phyloP scores from a whole-genome alignment of 2,329 filamentous ascomycete species.

The Fonsecaea pugnacius region DNA sequence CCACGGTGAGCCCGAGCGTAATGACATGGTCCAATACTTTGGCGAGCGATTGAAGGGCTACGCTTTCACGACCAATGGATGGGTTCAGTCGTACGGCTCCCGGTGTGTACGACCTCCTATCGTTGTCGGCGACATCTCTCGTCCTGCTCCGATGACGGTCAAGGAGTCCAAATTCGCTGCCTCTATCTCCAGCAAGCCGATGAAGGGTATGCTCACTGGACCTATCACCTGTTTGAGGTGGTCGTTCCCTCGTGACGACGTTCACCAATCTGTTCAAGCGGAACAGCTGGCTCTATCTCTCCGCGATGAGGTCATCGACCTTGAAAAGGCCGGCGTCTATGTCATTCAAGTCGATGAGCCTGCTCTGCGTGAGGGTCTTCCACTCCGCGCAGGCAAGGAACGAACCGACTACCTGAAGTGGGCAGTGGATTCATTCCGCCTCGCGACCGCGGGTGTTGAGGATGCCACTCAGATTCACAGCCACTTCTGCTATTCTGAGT shows the following conservation, averaged over 20 bases:
- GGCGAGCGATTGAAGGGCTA: conserved; percentile 96
- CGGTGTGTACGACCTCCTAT: conserved; percentile 98
- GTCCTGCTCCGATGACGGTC: conserved; percentile 96
- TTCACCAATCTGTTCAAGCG: conserved; percentile 98
- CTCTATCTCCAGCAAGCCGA: conserved; percentile 94
- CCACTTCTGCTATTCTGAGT: conserved; percentile 99
- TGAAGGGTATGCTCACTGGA: conserved; percentile 99
- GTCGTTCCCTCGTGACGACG: conserved; percentile 99
- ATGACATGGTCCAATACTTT: conserved; percentile 99
- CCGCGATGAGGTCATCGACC: conserved; percentile 96
- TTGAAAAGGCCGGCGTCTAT: conserved; percentile 92
- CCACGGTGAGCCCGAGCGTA: conserved; percentile 98
- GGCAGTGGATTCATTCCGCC: conserved; percentile 98
- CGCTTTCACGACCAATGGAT: conserved; percentile 97
- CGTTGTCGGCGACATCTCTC: conserved; percentile 97
- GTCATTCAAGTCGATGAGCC: conserved; percentile 99
- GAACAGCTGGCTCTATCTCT: conserved; percentile 98
- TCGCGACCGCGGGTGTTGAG: conserved; percentile 88
- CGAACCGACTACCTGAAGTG: conserved; percentile 95
- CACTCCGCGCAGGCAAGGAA: conserved; percentile 89
- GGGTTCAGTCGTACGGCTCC: conserved; percentile 98
- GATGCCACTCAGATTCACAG: conserved; percentile 99
- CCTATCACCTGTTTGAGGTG: conserved; percentile 98
- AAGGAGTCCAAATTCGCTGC: conserved; percentile 99
- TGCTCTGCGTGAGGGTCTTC: conserved; percentile 98